Evolutionary conservation across 2,329 filamentous ascomycete genomes (phyloP), one percentile per base, ranked within the genome.

Genomic region (Septoria petroselini): DNA sequence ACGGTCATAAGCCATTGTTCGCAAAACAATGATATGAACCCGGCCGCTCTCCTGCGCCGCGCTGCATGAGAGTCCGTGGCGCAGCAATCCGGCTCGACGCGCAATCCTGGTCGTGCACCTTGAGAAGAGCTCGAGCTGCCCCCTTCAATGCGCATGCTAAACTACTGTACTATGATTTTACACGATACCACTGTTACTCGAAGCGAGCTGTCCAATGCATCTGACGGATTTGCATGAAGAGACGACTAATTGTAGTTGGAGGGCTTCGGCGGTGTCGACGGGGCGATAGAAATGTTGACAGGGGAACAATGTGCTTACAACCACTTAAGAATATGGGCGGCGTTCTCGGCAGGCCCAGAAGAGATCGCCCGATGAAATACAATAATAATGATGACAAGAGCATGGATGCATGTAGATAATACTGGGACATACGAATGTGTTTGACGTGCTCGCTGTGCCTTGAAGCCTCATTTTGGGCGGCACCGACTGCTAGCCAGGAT

Each of bases 381-480:
- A 42, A 42, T 46, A 34, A 47, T 38, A 39, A 53, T 25, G 34
- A 37, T 9, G 9, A 45, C 30, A n/a, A 41, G 37, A 40, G 47
- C 45, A 53, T 41, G 23, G 41, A 53, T 40, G 50, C 37, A 52
- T 54, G 54, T 57, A 53, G 45, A 54, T 54, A 47, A 54, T 52
- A 49, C 41, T 34, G 21, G 33, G 25, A 44, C 21, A 31, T 38
- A 29, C 45, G 48, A 33, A 29, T n/a, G 40, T 31, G 25, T 35
- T 41, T 15, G 37, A 53, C 47, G 53, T 48, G 50, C 53, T 50
- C 41, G 31, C 18, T 43, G 40, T 39, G 25, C 48, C 33, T 50
- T 48, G 45, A 30, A 31, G 37, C 12, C 41, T 21, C 40, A 15
- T 27, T 44, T 37, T 30, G 46, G 39, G 23, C 23, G 35, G 25